Percentiles rank a stretch among this genome's conserved stretches.
These are phyloP conservation scores for Nannochloropsis gaditana DNA, from an alignment of 108 stramenopile genomes.

Conservation along the genomic window DNA sequence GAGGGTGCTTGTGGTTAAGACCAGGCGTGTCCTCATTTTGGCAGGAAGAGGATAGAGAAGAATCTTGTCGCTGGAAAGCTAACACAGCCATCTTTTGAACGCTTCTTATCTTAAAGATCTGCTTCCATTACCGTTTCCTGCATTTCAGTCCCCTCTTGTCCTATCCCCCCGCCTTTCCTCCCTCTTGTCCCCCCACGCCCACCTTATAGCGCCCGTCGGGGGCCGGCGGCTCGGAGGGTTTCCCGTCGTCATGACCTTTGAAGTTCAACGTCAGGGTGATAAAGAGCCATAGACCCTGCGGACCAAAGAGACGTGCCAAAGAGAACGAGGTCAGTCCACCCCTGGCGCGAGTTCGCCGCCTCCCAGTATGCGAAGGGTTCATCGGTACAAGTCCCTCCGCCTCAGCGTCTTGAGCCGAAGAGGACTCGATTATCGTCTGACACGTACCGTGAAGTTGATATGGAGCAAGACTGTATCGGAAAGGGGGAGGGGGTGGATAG, in stretches of 20 bases:
- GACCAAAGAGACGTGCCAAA: too few species aligned
- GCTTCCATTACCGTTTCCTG: not conserved
- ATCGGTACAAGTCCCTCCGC: too few species aligned
- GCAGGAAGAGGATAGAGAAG: not conserved
- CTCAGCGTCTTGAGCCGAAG: too few species aligned
- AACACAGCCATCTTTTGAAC: too few species aligned
- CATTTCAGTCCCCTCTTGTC: not conserved
- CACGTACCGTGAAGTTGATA: not conserved
- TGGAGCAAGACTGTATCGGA: not conserved
- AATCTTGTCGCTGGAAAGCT: too few species aligned
- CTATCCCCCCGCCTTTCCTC: not conserved
- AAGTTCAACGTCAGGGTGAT: constrained; percentile 1
- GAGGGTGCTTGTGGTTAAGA: not conserved
- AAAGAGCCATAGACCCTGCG: not conserved
- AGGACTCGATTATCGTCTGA: too few species aligned
- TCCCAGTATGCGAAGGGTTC: too few species aligned
- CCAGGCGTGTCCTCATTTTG: too few species aligned
- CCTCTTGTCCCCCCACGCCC: not conserved
- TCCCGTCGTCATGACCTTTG: not conserved
- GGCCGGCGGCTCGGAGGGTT: not conserved
- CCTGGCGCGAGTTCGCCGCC: too few species aligned
- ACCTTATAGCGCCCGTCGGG: not conserved
- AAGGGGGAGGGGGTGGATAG: not conserved
- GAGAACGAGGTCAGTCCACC: too few species aligned
- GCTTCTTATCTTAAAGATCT: not conserved